Conservation (phyloP, 2,329 filamentous ascomycete species). For the Hypoxylon sp. region DNA sequence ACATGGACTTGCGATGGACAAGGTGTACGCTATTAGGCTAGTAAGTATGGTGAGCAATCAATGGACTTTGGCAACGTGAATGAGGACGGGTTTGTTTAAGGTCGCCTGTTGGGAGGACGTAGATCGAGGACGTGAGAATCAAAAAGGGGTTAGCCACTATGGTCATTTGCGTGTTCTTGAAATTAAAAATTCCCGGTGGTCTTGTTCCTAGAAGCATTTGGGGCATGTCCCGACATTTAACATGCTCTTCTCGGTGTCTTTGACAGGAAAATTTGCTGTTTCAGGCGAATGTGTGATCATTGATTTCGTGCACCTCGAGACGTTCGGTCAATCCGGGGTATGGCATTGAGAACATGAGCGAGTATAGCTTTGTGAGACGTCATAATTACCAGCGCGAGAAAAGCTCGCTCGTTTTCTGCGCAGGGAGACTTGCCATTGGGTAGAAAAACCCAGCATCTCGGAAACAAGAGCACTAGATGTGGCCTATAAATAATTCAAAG, state of each 20-base stretch:
- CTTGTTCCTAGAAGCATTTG: background rate
- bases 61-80: slow-evolving; percentile 22
- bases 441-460: background rate
- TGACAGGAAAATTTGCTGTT: slow-evolving; percentile 2
- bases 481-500: background rate
- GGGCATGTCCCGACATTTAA: slow-evolving; percentile 1
- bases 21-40: slow-evolving; percentile 31
- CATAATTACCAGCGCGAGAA: background rate
- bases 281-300: slow-evolving; percentile 2
- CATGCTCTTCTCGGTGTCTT: background rate
- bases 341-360: background rate
- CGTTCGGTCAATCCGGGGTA: slow-evolving; percentile 6
- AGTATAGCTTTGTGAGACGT: slow-evolving; percentile 1
- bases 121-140: background rate
- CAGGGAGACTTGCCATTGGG: background rate
- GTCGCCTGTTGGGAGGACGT: slow-evolving; percentile 1
- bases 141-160: background rate
- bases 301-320: slow-evolving; percentile 9
- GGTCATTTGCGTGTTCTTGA: slow-evolving; percentile 1
- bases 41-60: slow-evolving; percentile 26
- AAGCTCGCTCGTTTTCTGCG: background rate
- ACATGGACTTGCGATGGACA: slow-evolving; percentile 31
- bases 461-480: background rate
- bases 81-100: background rate
- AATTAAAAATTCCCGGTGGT: background rate